These are phyloP conservation scores for Sporothrix brunneoviolacea DNA, from an alignment of 2,329 filamentous ascomycete species.

Conservation along the genomic window DNA sequence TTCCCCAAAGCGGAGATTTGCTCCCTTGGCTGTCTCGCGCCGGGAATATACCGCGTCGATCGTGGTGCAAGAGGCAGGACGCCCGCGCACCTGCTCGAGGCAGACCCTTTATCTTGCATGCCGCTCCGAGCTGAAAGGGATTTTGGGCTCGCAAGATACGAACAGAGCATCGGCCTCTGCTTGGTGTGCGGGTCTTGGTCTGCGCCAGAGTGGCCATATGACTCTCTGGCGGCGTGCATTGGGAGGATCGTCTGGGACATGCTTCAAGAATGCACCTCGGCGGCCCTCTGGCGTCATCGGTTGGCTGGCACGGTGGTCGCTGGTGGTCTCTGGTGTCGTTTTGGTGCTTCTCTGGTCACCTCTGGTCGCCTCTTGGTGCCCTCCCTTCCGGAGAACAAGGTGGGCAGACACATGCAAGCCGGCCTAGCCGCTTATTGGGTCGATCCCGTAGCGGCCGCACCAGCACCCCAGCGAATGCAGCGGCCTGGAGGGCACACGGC, in stretches of 20 bases:
- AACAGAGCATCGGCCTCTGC: too few species aligned
- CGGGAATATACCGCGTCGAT: too few species aligned
- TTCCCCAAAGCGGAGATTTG: neutral
- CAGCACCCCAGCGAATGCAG: slow-evolving; percentile 3
- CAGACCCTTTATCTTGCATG: slow-evolving; percentile 11
- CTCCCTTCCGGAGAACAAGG: neutral
- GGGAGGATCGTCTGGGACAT: too few species aligned
- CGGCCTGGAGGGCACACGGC: neutral
- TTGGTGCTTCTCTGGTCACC: too few species aligned
- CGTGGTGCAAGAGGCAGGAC: neutral
- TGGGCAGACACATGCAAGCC: slow-evolving; percentile 14
- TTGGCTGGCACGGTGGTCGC: too few species aligned
- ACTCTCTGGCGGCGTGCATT: too few species aligned
- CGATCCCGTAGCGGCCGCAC: slow-evolving; percentile 12
- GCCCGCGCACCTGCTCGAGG: neutral
- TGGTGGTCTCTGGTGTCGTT: too few species aligned
- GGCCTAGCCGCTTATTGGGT: slow-evolving; percentile 16
- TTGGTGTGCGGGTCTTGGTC: too few species aligned
- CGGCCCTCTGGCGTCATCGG: neutral
- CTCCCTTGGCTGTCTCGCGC: too few species aligned
- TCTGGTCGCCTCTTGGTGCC: neutral
- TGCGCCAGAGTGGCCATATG: too few species aligned
- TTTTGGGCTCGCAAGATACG: too few species aligned
- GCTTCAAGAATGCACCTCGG: too few species aligned
- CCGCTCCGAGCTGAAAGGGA: neutral